A percentile compares a stretch with the other conserved stretches of the same genome.
Conservation (phyloP, 352 stramenopile genomes). For the Phytophthora cryptogea region DNA sequence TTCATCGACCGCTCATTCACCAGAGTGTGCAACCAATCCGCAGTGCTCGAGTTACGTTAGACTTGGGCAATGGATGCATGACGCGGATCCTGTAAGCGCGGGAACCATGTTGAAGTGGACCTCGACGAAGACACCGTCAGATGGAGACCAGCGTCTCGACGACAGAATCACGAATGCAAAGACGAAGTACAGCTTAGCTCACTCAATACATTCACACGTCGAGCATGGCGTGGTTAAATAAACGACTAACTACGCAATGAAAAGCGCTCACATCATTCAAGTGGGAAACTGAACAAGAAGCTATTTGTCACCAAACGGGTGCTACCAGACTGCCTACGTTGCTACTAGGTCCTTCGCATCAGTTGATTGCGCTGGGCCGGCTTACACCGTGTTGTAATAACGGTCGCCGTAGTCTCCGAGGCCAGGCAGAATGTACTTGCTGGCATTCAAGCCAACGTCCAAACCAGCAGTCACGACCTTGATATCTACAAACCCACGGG, state of each 20-base stretch:
- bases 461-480: slow-evolving; percentile 84
- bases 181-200: neutral
- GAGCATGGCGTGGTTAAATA: slow-evolving; percentile 10
- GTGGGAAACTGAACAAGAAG: slow-evolving; percentile 6
- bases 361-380: neutral
- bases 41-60: neutral
- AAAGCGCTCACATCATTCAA: slow-evolving; percentile 18
- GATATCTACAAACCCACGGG: slow-evolving; percentile 31
- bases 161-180: neutral
- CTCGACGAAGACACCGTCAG: neutral
- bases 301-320: slow-evolving; percentile 14
- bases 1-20: neutral
- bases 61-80: neutral
- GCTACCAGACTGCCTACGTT: slow-evolving; percentile 13
- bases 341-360: slow-evolving; percentile 8
- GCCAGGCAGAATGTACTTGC: slow-evolving; percentile 97
- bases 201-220: slow-evolving; percentile 7
- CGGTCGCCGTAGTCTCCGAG: slow-evolving; percentile 96
- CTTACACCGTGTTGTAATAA: slow-evolving; percentile 86
- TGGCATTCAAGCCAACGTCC: slow-evolving; percentile 90
- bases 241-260: slow-evolving; percentile 1
- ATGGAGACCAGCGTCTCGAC: neutral
- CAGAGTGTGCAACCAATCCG: neutral
- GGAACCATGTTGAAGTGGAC: neutral
- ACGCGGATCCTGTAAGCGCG: slow-evolving; percentile 4